Base-by-base conservation (phyloP, 2,329 filamentous ascomycete genomes). In the Chrysoporthe cubensis region DNA sequence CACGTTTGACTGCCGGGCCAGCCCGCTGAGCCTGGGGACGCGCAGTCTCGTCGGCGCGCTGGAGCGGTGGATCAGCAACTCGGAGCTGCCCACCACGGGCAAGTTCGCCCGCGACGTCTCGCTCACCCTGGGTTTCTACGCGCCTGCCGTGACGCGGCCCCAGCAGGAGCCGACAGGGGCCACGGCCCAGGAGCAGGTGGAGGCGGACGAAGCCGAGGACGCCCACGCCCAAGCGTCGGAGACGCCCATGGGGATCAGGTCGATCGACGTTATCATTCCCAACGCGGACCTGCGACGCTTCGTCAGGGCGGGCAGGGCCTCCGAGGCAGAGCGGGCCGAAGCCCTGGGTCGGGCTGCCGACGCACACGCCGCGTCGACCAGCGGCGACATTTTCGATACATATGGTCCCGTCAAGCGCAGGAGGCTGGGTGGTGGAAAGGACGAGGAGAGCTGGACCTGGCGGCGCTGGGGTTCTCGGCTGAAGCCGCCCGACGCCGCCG, bases 1-100 rank as follows among this genome's bases (percentile, higher is more conserved):
- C 54, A 82, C 82, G 0, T 88, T 88, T 70, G 87, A 89, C 76
- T 87, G 85, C 69, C 85, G 84, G 40, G 81, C 88, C 57, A 83
- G 79, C 65, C 77, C 83, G 4, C 75, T 88, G 54, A 78, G 78
- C 0, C 74, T 88, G 2, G 83, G 84, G 6, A 86, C 85, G 7
- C 79, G 79, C 57, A 85, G 83, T 1, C 77, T 89, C 0, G 76
- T 87, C 1, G 73, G 74, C 4, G 77, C 80, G 6, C 85, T 83
- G 82, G 86, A 88, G 70, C 74, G 77, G 16, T 88, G 86, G 86
- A 77, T 85, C 42, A 73, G 76, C 1, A 75, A 78, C 0, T 79
- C 76, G 6, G 80, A 78, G 0, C 58, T 81, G 13, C 75, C 77
- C 0, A 73, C 75, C 2, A 74, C 76, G 1, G 79, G 77, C 0